Percentiles rank a stretch among this genome's conserved stretches.
Evolutionary conservation across 176 grass and related monocot species (phyloP).

Genomic region (Eragrostis nindensis): DNA sequence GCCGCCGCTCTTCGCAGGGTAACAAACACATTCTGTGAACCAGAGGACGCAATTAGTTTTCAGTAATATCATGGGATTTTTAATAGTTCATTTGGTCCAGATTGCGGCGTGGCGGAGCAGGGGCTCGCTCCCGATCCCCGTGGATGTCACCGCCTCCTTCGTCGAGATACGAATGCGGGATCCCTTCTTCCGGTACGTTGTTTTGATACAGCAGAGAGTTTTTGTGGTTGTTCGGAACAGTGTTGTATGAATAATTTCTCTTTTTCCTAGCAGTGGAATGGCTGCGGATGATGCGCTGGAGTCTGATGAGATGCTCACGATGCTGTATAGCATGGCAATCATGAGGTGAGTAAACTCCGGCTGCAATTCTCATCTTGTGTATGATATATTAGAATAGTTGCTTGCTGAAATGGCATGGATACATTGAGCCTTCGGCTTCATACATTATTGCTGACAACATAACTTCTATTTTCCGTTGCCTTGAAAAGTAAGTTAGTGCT

Average conservation of each 20-base stretch:
- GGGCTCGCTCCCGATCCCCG: conserved; percentile 67
- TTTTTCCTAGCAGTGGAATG: conserved; percentile 45
- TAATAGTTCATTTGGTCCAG: conserved; percentile 39
- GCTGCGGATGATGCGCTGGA: conserved; percentile 36
- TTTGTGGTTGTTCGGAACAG: conserved; percentile 9
- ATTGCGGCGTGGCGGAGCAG: conserved; percentile 89
- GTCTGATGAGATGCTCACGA: conserved; percentile 83
- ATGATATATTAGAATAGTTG: not conserved
- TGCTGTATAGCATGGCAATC: conserved; percentile 92
- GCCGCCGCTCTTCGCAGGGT: conserved; percentile 64
- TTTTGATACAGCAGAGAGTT: conserved; percentile 11
- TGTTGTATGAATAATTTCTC: conserved; percentile 11
- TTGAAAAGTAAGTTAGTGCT: not conserved
- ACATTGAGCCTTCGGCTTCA: not conserved
- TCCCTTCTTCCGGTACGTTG: conserved; percentile 68
- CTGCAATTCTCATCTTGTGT: not conserved
- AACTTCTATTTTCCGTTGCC: not conserved
- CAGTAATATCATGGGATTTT: not conserved
- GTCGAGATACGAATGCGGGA: conserved; percentile 82
- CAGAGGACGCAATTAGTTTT: not conserved
- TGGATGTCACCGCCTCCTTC: conserved; percentile 81
- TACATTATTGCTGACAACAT: too few relatives aligned
- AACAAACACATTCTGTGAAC: conserved; percentile 1
- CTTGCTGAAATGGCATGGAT: not conserved
- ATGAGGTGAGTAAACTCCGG: conserved; percentile 53